Evolutionary conservation across 2,329 filamentous ascomycete genomes (phyloP), one percentile per base, ranked within the genome.

Genomic region (Hymenoscyphus albidus): DNA sequence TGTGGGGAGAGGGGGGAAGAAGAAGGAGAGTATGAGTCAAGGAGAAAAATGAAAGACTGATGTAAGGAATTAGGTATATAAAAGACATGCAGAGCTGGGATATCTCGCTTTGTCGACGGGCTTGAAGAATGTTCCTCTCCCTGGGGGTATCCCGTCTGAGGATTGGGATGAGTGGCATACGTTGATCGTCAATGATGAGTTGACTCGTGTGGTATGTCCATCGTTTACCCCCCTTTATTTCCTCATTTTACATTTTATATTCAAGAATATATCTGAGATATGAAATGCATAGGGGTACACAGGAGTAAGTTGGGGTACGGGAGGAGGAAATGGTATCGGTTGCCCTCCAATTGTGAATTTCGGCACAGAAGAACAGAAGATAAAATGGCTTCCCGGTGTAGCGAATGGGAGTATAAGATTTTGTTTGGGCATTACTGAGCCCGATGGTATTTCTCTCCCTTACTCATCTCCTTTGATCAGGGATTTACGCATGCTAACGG

Each of bases 361-460:
- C 70, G 88, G 88, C 1, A 88, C 81, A 0, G 76, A 80, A 39
- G 81, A 81, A 71, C 87, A 89, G 75, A 85, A 85, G 73, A 74
- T 72, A 18, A 79, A 79, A 55, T 90, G 84, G 81, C 76, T 89
- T 12, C 85, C 85, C 0, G 81, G 80, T 0, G 77, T 89, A 39
- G 85, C 87, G 55, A 80, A 75, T 7, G 85, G 86, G 67, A 80
- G 84, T 63, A 83, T 85, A 5, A 81, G 82, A 62, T 88, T 89
- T 70, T 88, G 85, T 70, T 76, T 89, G 12, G 86, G 85, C 1
- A 85, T 89, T 65, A 89, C 87, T 1, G 87, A 90, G 73, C 86
- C 87, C 0, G 80, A 79, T 73, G 83, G 82, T 78, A 76, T 74
- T 66, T 22, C 73, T 69, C 57, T 62, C 22, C 27, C 22, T 58